Conservation (phyloP, 1,139 yeast species). For the Pichia sp. region DNA sequence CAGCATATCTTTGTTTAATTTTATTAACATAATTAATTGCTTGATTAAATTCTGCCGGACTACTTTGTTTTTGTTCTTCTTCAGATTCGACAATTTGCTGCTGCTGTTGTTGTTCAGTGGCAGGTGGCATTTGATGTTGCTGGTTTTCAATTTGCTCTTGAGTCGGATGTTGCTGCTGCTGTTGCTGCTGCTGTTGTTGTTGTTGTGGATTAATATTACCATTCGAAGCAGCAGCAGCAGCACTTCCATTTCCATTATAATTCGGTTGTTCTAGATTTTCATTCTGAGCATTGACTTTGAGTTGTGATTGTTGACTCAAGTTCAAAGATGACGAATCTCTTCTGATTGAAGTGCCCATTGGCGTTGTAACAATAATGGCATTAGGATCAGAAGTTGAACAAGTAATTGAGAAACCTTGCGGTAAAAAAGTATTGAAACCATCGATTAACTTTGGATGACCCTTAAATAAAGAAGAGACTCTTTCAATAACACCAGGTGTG, state of each 20-base stretch:
- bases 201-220: background rate
- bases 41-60: constrained; percentile 94
- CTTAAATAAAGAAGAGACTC: constrained; percentile 83
- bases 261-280: background rate
- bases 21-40: constrained; percentile 95
- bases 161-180: constrained; percentile 10
- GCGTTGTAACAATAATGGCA: constrained; percentile 92
- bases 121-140: background rate
- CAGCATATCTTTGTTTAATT: constrained; percentile 87
- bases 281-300: background rate
- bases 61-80: constrained; percentile 38
- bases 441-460: constrained; percentile 93
- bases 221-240: background rate
- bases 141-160: constrained; percentile 16
- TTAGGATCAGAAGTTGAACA: constrained; percentile 91
- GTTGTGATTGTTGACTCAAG: background rate
- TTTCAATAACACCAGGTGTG: constrained; percentile 96
- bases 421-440: constrained; percentile 94
- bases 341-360: constrained; percentile 79
- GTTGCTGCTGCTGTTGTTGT: constrained; percentile 10
- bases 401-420: constrained; percentile 93
- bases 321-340: constrained; percentile 37
- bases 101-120: constrained; percentile 3
- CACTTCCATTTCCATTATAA: background rate
- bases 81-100: constrained; percentile 12